phyloP scores from a whole-genome alignment of 495 filamentous ascomycete species.

The Penicillium turbatum region DNA sequence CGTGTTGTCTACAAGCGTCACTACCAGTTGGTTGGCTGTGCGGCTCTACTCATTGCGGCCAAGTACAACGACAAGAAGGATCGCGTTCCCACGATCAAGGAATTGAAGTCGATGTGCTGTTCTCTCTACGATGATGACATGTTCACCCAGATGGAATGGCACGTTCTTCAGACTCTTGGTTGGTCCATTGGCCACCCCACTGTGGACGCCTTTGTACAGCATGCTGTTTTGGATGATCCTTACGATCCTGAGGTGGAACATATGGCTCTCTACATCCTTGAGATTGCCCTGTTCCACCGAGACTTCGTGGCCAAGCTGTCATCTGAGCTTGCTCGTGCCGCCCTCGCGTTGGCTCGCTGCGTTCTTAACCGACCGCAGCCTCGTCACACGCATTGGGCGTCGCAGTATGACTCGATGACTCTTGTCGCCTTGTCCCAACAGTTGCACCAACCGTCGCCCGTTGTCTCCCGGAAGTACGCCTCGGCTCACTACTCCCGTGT shows the following conservation, averaged over 20 bases:
- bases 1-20: constrained; percentile 99
- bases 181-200: constrained; percentile 97
- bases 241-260: constrained; percentile 85
- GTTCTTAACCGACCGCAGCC: constrained; percentile 78
- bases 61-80: constrained; percentile 99
- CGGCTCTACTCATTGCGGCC: constrained; percentile 90
- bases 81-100: constrained; percentile 87
- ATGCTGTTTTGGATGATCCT: constrained; percentile 59
- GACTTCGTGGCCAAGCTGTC: constrained; percentile 90
- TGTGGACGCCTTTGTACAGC: constrained; percentile 84
- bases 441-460: constrained; percentile 79
- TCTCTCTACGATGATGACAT: constrained; percentile 97
- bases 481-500: constrained; percentile 76
- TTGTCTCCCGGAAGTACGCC: constrained; percentile 84
- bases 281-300: constrained; percentile 91
- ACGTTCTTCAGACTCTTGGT: constrained; percentile 94
- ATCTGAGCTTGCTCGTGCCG: constrained; percentile 83
- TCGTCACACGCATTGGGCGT: constrained; percentile 72
- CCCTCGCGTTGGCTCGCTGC: constrained; percentile 78
- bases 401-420: constrained; percentile 71
- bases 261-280: constrained; percentile 88
- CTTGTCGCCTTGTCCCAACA: constrained; percentile 81
- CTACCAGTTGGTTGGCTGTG: constrained; percentile 96
- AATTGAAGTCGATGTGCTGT: constrained; percentile 98
- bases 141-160: constrained; percentile 99